Base-by-base conservation (phyloP, 1,284 basidiomycete species). In the Afroboletus lepidellus region DNA sequence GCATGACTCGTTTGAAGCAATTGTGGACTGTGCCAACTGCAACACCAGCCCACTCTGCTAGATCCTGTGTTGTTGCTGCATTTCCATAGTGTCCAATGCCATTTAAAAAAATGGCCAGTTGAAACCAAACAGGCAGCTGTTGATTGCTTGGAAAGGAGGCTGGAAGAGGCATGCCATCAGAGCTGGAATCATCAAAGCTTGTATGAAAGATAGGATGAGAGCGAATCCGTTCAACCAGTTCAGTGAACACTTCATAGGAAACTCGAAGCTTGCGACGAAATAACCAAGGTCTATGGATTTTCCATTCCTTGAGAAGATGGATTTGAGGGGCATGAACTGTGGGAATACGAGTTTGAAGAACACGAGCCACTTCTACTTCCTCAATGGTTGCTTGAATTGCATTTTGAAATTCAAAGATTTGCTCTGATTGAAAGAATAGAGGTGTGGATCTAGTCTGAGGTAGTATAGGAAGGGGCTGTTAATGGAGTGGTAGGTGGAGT, bases 21-120 rank as follows among this genome's bases (percentile, higher is more conserved):
- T 62, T 66, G 6, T 66, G 53, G 25, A 74, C 65, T n/a, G 58
- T 58, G 1, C 70, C 67, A 0, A 51, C 53, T n/a, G 56, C 56
- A 13, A 69, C 52, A 3, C 72, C 70, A 11, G 69, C 69, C 70
- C 69, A 74, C n/a, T 71, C 60, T 15, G 65, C 68, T 36, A 74
- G 56, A 13, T 56, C 53, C 21, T 69, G 60, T 12, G 66, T 59
- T 0, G 61, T 62, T 1, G 67, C 62, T 11, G 63, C 62, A 64
- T 74, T 74, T 1, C 69, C 63, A 56, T 68, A 57, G 38, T 74
- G 69, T 3, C 44, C 34, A 5, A 15, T 38, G n/a, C 50, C 34
- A 46, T 45, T 46, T 1, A 27, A 15, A 20, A 37, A 46, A 27
- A 46, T 46, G 3, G 34, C 44, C n/a, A 46, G 33, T 20, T 46